phyloP scores from a whole-genome alignment of 2,329 filamentous ascomycete species.

The Neofusicoccum laricinum region DNA sequence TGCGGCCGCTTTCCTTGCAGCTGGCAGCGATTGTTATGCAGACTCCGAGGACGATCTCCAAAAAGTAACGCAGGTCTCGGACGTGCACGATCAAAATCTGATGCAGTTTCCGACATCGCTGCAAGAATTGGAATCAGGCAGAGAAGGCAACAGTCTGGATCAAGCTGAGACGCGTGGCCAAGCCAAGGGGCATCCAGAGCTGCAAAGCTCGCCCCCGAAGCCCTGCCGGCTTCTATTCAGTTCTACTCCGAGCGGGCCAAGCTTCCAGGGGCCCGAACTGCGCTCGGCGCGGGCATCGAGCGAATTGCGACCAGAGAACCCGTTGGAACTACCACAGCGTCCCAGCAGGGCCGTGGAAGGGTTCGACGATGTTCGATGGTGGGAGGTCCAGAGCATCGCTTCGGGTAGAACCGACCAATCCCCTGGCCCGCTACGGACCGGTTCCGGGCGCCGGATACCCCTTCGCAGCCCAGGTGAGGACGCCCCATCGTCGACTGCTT shows the following conservation, averaged over 20 bases:
- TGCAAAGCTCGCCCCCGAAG: neutral
- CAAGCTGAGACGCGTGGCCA: constrained; percentile 4
- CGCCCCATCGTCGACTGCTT: neutral
- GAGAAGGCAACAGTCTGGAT: neutral
- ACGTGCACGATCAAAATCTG: neutral
- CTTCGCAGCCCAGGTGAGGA: neutral
- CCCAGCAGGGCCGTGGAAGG: neutral
- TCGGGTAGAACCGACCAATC: constrained; percentile 5
- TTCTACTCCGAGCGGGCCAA: neutral
- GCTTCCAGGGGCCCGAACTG: neutral
- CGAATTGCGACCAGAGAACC: neutral
- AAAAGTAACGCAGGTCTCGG: neutral
- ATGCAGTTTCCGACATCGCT: neutral
- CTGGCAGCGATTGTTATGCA: neutral
- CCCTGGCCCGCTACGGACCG: neutral
- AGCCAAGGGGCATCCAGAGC: neutral
- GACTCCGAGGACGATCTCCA: neutral
- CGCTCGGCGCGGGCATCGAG: neutral
- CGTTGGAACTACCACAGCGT: neutral
- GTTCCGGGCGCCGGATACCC: neutral
- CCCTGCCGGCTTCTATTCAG: neutral
- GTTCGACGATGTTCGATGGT: constrained; percentile 9
- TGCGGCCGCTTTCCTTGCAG: neutral
- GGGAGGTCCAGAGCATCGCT: neutral
- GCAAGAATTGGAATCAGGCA: constrained; percentile 4